Base-by-base conservation (phyloP, 768 basidiomycete genomes). In the Mycena filopes region DNA sequence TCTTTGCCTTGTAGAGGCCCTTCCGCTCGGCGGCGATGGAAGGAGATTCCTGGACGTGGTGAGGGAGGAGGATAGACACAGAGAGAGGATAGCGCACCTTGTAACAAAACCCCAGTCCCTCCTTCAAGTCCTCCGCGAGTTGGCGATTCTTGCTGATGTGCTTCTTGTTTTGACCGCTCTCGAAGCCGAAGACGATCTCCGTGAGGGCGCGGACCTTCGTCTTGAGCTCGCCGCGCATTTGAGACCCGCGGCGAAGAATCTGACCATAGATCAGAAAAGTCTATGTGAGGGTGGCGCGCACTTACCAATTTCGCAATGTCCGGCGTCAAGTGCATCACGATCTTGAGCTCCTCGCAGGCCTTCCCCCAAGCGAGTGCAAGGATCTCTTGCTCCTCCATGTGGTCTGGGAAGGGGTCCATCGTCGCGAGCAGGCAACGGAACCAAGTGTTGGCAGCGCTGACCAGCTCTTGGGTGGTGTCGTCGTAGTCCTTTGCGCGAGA, bases 151-250 rank as follows among this genome's bases (percentile, higher is more conserved):
- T 29, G 9, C 31, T 36, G 16, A 73, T 57, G 7, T 60, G 67
- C 3, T 65, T 64, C 29, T 45, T 53, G 26, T 68, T 70, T 8
- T 59, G 58, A 13, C 71, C 73, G 41, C 63, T 72, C 21, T 67
- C 47, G 46, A 74, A 75, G n/a, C 71, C 66, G 36, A 69, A 74
- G 11, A 64, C 36, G 11, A 65, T 53, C 40, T 74, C 71, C 0
- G 70, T 65, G n/a, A 74, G 41, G 0, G 53, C 18, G 1, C 54
- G 25, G 2, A 64, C 55, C 58, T 71, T 71, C 7, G 67, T 53
- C 57, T 74, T 75, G 31, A 71, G 59, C 49, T 72, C 70, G 9
- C 74, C 69, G 11, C 69, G 68, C n/a, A 70, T 53, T 41, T 75
- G 74, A 3, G 64, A 59, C 1, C 68, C 71, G 36, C 71, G 70